Conservation (phyloP, 257 asterid species). For the Dorcoceras hygrometricum region DNA sequence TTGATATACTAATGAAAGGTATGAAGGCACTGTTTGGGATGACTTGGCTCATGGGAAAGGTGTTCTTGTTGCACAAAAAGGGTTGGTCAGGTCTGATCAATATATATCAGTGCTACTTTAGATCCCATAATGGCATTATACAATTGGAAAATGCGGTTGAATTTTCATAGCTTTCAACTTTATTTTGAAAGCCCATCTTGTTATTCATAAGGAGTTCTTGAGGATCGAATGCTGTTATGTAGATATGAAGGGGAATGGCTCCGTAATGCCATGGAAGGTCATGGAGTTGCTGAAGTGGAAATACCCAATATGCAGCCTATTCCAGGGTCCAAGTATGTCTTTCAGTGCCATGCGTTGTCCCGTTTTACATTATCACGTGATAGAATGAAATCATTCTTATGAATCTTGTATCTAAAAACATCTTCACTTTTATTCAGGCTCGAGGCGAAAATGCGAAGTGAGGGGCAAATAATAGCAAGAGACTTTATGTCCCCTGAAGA, state of each 20-base stretch:
- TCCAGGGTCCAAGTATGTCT: conserved; percentile 87
- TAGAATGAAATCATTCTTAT: conserved; percentile 19
- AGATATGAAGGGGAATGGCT: conserved; percentile 99
- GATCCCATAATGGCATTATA: background rate
- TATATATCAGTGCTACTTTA: conserved; percentile 6
- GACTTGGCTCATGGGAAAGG: conserved; percentile 99
- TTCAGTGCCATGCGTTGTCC: conserved; percentile 15
- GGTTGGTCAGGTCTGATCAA: conserved; percentile 82
- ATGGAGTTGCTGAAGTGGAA: conserved; percentile 97
- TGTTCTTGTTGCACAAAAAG: conserved; percentile 76
- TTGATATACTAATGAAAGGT: conserved; percentile 44
- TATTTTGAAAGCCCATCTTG: background rate
- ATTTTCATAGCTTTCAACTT: background rate
- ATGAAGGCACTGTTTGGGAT: conserved; percentile 99
- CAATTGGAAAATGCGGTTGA: background rate
- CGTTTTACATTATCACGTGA: conserved; percentile 5
- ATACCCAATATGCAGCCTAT: conserved; percentile 76
- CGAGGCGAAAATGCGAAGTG: conserved; percentile 90
- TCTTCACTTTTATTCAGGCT: conserved; percentile 48
- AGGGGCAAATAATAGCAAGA: conserved; percentile 73
- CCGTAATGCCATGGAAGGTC: conserved; percentile 95
- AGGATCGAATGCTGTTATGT: conserved; percentile 22
- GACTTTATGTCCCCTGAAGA: conserved; percentile 97
- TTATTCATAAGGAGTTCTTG: background rate
- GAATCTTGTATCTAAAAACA: conserved; percentile 15